A percentile compares a stretch with the other conserved stretches of the same genome.
phyloP scores from a whole-genome alignment of 441 rosid species.

The Brassica hybrid region DNA sequence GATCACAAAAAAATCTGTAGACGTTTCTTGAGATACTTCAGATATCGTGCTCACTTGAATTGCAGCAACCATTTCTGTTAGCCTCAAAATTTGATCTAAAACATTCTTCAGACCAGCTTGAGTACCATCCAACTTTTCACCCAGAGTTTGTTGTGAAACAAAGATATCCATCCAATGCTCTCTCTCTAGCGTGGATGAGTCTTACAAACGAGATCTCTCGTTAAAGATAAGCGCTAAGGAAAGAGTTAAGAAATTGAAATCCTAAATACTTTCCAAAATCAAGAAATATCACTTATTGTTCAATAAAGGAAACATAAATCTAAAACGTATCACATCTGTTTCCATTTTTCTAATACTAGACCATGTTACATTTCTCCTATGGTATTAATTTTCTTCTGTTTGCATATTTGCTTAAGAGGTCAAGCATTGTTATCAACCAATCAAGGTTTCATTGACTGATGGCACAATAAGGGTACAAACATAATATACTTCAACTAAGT shows the following conservation, averaged over 20 bases:
- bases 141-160: background rate
- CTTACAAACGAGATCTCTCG: constrained; percentile 20
- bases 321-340: constrained; percentile 5
- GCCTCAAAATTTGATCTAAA: constrained; percentile 14
- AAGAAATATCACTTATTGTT: background rate
- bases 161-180: background rate
- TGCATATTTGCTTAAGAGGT: constrained; percentile 70
- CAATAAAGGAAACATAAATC: background rate
- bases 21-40: constrained; percentile 12
- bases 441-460: constrained; percentile 68
- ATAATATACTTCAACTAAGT: constrained; percentile 24
- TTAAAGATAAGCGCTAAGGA: background rate
- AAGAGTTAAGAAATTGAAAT: background rate
- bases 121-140: constrained; percentile 15
- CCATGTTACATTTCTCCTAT: constrained; percentile 9
- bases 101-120: constrained; percentile 10
- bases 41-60: constrained; percentile 19
- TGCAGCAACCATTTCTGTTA: constrained; percentile 25
- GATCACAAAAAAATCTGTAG: constrained; percentile 11
- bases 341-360: background rate
- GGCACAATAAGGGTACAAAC: constrained; percentile 60
- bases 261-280: background rate
- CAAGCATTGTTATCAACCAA: constrained; percentile 83
- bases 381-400: constrained; percentile 28
- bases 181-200: constrained; percentile 14